Conservation (phyloP, 768 basidiomycete genomes). For the Kwoniella shandongensis region DNA sequence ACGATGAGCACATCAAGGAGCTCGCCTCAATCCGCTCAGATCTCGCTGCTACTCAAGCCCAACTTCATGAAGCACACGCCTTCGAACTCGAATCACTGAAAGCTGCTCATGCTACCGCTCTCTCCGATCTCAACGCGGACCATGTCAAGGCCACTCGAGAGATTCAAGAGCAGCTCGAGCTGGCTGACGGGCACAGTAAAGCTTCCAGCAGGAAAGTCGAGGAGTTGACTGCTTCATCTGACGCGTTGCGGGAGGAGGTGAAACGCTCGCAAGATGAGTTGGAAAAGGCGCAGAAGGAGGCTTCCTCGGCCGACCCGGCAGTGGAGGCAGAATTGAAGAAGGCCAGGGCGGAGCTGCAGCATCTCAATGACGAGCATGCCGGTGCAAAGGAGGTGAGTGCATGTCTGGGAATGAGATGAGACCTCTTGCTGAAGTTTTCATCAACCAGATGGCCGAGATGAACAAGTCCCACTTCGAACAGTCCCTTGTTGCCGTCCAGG, state of each 20-base stretch:
- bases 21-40: slow-evolving; percentile 29
- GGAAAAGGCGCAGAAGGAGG: slow-evolving; percentile 4
- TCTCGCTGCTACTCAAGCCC: slow-evolving; percentile 24
- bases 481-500: slow-evolving; percentile 25
- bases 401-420: background rate
- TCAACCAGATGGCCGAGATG: slow-evolving; percentile 37
- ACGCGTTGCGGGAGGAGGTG: slow-evolving; percentile 16
- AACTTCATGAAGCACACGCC: slow-evolving; percentile 24
- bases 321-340: slow-evolving; percentile 24
- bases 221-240: slow-evolving; percentile 3
- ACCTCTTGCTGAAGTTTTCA: background rate
- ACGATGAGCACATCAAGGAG: slow-evolving; percentile 26
- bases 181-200: slow-evolving; percentile 3
- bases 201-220: slow-evolving; percentile 1
- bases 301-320: background rate
- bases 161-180: slow-evolving; percentile 1
- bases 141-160: slow-evolving; percentile 8
- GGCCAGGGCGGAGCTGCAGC: slow-evolving; percentile 20
- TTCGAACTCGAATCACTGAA: slow-evolving; percentile 29
- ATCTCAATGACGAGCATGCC: slow-evolving; percentile 30
- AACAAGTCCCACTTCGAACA: slow-evolving; percentile 40
- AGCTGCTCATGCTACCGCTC: slow-evolving; percentile 22
- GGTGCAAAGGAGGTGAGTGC: slow-evolving; percentile 30
- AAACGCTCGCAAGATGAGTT: slow-evolving; percentile 9
- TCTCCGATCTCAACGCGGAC: slow-evolving; percentile 19